A percentile compares a stretch with the other conserved stretches of the same genome.
Conservation (phyloP, 129 eudicot species). For the Sambucus nigra region DNA sequence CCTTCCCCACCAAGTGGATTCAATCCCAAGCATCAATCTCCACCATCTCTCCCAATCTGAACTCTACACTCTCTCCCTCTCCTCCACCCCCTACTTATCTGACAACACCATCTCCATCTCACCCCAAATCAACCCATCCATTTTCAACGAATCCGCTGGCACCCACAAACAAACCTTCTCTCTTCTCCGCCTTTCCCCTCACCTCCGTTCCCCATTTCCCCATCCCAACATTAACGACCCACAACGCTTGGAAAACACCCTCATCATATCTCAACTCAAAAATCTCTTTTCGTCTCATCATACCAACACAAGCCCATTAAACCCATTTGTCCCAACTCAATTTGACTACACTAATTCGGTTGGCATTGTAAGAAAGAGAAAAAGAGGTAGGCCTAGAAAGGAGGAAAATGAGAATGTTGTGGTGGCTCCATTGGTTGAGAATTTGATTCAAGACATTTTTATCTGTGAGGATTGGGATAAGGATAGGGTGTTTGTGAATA, state of each 20-base stretch:
- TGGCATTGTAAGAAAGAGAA: conserved; percentile 25
- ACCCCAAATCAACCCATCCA: conserved; percentile 79
- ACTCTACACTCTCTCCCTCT: conserved; percentile 56
- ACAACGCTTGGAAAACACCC: conserved; percentile 47
- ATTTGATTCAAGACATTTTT: neutral
- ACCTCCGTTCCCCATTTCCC: conserved; percentile 26
- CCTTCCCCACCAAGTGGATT: too few relatives aligned
- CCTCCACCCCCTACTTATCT: conserved; percentile 27
- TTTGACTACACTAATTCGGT: too few relatives aligned
- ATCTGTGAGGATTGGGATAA: conserved; percentile 21
- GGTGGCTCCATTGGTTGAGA: neutral
- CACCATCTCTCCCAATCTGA: conserved; percentile 75
- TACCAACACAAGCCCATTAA: too few relatives aligned
- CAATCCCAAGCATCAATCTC: conserved; percentile 68
- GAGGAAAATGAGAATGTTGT: conserved; percentile 11
- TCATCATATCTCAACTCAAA: conserved; percentile 43
- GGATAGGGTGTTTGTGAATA: conserved; percentile 35
- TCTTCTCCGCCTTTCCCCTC: conserved; percentile 76
- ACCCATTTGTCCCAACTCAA: conserved; percentile 16
- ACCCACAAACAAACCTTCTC: conserved; percentile 84
- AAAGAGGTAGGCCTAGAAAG: conserved; percentile 57
- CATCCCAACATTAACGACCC: conserved; percentile 20
- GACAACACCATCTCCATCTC: conserved; percentile 73
- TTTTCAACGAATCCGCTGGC: conserved; percentile 92
- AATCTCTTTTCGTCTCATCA: conserved; percentile 31